Evolutionary conservation across 2,329 filamentous ascomycete genomes (phyloP).

Genomic region (Coniochaeta hoffmannii): DNA sequence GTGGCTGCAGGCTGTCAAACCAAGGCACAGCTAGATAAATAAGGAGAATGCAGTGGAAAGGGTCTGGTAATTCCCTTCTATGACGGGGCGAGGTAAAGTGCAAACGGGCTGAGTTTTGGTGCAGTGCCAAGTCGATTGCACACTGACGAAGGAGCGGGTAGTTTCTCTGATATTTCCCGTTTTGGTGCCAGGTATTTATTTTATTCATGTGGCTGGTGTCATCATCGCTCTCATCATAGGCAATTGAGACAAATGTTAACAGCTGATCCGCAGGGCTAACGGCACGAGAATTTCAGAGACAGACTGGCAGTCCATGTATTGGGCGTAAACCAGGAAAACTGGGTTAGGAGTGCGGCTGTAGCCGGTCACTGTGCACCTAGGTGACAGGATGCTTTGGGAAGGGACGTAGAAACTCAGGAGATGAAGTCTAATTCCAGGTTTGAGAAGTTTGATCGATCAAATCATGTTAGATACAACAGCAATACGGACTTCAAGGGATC

Average conservation of each 20-base stretch:
- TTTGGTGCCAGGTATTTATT: too few relatives aligned
- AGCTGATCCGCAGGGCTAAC: neutral
- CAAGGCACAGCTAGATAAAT: conserved; percentile 11
- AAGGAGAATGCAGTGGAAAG: neutral
- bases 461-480: neutral
- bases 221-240: conserved; percentile 19
- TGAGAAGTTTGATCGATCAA: too few relatives aligned
- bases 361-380: too few relatives aligned
- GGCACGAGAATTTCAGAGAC: neutral
- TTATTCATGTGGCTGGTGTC: conserved; percentile 14
- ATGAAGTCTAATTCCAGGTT: too few relatives aligned
- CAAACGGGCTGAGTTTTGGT: neutral
- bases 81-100: neutral
- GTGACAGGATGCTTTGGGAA: too few relatives aligned
- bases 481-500: neutral
- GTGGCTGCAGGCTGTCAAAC: conserved; percentile 10
- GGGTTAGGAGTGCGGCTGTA: too few relatives aligned
- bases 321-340: neutral
- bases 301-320: neutral
- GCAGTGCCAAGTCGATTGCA: neutral
- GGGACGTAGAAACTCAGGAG: too few relatives aligned
- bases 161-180: conserved; percentile 4
- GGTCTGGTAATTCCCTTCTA: neutral
- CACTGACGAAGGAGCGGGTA: neutral
- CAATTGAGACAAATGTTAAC: conserved; percentile 2